Evolutionary conservation across 805 yeast genomes (phyloP).

Genomic region (Saturnispora galanensis): DNA sequence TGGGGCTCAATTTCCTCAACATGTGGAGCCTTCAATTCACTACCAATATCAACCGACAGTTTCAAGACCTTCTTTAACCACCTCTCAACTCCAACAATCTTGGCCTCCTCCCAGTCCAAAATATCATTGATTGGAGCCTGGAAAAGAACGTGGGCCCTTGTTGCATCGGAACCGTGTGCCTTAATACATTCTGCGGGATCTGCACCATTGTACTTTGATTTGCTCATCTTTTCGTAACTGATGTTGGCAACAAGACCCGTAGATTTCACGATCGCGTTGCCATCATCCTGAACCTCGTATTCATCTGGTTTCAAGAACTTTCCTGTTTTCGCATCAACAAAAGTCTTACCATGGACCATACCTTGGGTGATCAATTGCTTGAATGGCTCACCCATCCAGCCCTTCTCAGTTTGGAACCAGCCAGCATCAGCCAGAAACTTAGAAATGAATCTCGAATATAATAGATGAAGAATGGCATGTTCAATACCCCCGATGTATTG

Average conservation of each 20-base stretch:
- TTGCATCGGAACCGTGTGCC: conserved; percentile 85
- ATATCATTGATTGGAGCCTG: conserved; percentile 82
- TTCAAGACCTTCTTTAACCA: conserved; percentile 59
- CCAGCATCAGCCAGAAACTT: conserved; percentile 66
- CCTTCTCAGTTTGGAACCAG: conserved; percentile 47
- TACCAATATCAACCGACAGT: conserved; percentile 6
- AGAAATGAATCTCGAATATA: conserved; percentile 78
- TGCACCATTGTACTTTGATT: conserved; percentile 90
- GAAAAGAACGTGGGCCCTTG: conserved; percentile 85
- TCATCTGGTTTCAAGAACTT: conserved; percentile 75
- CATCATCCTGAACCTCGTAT: conserved; percentile 32
- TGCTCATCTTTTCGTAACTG: conserved; percentile 88
- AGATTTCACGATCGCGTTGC: conserved; percentile 36
- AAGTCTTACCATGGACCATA: conserved; percentile 94
- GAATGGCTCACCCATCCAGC: conserved; percentile 67
- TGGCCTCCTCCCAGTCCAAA: conserved; percentile 82
- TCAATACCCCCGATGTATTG: conserved; percentile 92
- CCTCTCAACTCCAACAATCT: conserved; percentile 78
- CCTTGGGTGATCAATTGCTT: conserved; percentile 81
- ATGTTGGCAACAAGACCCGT: conserved; percentile 45
- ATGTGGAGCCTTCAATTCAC: not conserved
- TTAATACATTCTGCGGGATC: conserved; percentile 73
- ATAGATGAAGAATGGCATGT: conserved; percentile 87
- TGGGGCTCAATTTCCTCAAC: conserved; percentile 13
- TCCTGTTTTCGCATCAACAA: conserved; percentile 58